Evolutionary conservation across 495 filamentous ascomycete species (phyloP).

Genomic region (Daldinia caldariorum): DNA sequence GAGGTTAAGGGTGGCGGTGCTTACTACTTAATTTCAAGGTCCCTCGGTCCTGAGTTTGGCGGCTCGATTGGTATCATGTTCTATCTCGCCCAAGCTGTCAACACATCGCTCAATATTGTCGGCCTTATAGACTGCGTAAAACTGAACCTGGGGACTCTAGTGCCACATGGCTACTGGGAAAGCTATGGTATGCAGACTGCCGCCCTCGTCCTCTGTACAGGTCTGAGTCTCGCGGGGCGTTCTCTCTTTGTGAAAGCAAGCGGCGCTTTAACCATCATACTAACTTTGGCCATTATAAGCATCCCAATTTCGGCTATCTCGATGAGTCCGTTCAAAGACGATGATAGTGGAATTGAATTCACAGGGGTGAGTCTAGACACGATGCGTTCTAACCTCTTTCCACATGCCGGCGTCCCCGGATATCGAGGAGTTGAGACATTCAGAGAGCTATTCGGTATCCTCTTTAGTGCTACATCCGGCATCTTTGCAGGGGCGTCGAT

Average conservation of each 20-base stretch:
- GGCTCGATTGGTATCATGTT: slow-evolving; percentile 93
- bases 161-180: slow-evolving; percentile 79
- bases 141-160: slow-evolving; percentile 77
- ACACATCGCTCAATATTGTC: slow-evolving; percentile 89
- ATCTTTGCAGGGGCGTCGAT: slow-evolving; percentile 84
- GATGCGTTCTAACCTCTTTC: slow-evolving; percentile 75
- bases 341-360: slow-evolving; percentile 71
- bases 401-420: slow-evolving; percentile 51
- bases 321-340: slow-evolving; percentile 71
- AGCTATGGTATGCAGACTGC: slow-evolving; percentile 80
- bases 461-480: slow-evolving; percentile 82
- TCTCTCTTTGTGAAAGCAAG: slow-evolving; percentile 83
- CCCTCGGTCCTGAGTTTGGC: slow-evolving; percentile 87
- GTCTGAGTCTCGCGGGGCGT: slow-evolving; percentile 81
- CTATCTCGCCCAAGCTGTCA: slow-evolving; percentile 84
- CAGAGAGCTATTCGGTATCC: slow-evolving; percentile 84
- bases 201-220: slow-evolving; percentile 77
- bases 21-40: slow-evolving; percentile 89
- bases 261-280: slow-evolving; percentile 77
- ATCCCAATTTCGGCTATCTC: slow-evolving; percentile 80
- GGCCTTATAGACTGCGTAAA: slow-evolving; percentile 85
- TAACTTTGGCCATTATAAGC: slow-evolving; percentile 79
- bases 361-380: slow-evolving; percentile 78
- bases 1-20: slow-evolving; percentile 89
- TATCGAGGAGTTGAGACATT: slow-evolving; percentile 75